Evolutionary conservation across 2,329 filamentous ascomycete species (phyloP), one percentile per base, ranked within the genome.

Genomic region (Aspergillus caelatus): DNA sequence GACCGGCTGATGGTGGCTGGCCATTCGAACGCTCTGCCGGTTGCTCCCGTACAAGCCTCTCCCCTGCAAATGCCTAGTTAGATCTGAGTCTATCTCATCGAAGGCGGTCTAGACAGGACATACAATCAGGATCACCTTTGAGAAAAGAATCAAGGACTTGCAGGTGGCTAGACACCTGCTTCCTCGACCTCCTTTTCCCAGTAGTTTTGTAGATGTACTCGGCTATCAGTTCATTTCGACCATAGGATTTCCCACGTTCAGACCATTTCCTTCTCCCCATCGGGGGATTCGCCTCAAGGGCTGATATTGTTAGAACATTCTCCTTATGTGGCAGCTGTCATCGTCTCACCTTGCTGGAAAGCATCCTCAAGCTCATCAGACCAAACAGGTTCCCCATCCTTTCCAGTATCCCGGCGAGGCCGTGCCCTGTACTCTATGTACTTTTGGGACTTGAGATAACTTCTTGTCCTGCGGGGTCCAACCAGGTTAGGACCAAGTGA

Each of bases 141-240:
- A 88, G 77, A 63, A 86, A 84, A 14, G 80, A 82, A 72, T 87
- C 86, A 23, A 89, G 78, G 2, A 89, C 86, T 73, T 89, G 87
- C 30, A 89, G 82, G 71, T 89, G 87, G 68, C 87, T 89, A 0
- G 87, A 89, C 5, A 89, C 84, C 70, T 89, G 85, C 72, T 89
- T 89, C 57, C 87, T 80, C 19, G 74, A 77, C 59, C 87, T 79
- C 30, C 69, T 71, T 61, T 83, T 82, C 26, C 86, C 85, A 8
- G 86, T 88, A 62, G 81, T 77, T 61, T 82, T 81, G 67, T 79
- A 76, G 63, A 89, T 88, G 58, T 83, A 85, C 68, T 86, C 81
- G 26, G 86, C 82, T 64, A 89, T 87, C 53, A 88, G 76, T 73
- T 89, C 86, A 70, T 89, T 89, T 45, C 87, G 83, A 30, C 87